Evolutionary conservation across 306 rosid genomes (phyloP).

Genomic region (Vigna radiata): DNA sequence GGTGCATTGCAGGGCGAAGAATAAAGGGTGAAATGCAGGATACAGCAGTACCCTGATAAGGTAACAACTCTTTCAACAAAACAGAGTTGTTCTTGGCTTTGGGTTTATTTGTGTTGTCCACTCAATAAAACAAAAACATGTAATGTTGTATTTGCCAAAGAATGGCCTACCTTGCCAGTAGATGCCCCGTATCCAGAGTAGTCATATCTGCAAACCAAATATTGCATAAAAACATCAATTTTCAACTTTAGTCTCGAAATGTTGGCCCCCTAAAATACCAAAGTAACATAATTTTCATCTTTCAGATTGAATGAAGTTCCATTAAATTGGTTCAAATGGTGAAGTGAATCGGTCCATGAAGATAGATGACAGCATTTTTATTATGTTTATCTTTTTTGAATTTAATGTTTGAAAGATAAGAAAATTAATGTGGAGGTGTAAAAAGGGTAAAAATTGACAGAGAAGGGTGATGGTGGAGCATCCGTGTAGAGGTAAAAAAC

Average conservation of each 20-base stretch:
- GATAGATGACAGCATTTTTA: background rate
- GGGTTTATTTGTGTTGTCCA: background rate
- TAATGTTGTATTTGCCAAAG: constrained; percentile 32
- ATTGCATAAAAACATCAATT: constrained; percentile 40
- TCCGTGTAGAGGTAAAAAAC: constrained; percentile 44
- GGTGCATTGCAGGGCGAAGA: background rate
- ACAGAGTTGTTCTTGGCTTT: background rate
- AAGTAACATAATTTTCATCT: constrained; percentile 10
- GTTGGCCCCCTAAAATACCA: constrained; percentile 11
- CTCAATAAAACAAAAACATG: constrained; percentile 5
- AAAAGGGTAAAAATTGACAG: constrained; percentile 28
- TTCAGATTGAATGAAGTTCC: constrained; percentile 12
- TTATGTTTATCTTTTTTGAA: no score
- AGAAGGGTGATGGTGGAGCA: constrained; percentile 37
- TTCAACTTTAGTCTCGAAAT: constrained; percentile 31
- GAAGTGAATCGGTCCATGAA: constrained; percentile 6
- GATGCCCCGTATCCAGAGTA: constrained; percentile 99
- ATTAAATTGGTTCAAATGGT: constrained; percentile 5
- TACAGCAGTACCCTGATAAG: background rate
- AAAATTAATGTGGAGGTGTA: constrained; percentile 11
- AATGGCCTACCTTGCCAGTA: constrained; percentile 82
- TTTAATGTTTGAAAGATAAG: constrained; percentile 1
- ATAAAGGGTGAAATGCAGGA: background rate
- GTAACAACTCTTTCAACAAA: background rate
- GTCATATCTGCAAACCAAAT: constrained; percentile 81